A percentile compares a stretch with the other conserved stretches of the same genome.
Conservation (phyloP, 208 protist genomes). For the Trypanosoma platydactyli region DNA sequence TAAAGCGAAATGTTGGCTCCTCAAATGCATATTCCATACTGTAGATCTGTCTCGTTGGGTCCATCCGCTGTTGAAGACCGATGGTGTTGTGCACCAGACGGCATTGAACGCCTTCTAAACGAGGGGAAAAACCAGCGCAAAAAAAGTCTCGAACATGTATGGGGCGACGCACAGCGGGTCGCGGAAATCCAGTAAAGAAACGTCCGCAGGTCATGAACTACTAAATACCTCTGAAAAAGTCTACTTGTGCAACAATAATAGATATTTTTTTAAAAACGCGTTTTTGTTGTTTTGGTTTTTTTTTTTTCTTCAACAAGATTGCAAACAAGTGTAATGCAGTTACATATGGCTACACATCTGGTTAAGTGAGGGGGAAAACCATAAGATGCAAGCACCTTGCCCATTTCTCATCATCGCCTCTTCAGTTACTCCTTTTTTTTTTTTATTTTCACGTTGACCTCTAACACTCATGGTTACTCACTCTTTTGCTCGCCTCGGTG, state of each 20-base stretch:
- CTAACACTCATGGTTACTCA: not conserved
- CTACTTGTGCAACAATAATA: slow-evolving; percentile 8
- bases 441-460: not conserved
- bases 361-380: slow-evolving; percentile 24
- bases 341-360: not conserved
- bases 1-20: slow-evolving; percentile 82
- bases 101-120: slow-evolving; percentile 6
- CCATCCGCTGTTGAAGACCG: slow-evolving; percentile 33
- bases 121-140: not conserved
- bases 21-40: slow-evolving; percentile 84
- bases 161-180: not conserved
- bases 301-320: slow-evolving; percentile 4
- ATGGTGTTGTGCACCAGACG: slow-evolving; percentile 30
- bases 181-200: slow-evolving; percentile 6
- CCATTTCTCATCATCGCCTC: not conserved
- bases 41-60: slow-evolving; percentile 56
- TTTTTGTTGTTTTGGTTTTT: too few species aligned
- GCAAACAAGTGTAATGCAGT: not conserved
- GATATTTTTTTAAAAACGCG: too few species aligned
- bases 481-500: slow-evolving; percentile 10
- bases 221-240: not conserved
- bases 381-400: not conserved
- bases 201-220: not conserved
- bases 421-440: not conserved
- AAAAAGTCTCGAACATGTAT: not conserved